Conservation (phyloP, 441 rosid genomes). For the Theobroma grandiflorum region DNA sequence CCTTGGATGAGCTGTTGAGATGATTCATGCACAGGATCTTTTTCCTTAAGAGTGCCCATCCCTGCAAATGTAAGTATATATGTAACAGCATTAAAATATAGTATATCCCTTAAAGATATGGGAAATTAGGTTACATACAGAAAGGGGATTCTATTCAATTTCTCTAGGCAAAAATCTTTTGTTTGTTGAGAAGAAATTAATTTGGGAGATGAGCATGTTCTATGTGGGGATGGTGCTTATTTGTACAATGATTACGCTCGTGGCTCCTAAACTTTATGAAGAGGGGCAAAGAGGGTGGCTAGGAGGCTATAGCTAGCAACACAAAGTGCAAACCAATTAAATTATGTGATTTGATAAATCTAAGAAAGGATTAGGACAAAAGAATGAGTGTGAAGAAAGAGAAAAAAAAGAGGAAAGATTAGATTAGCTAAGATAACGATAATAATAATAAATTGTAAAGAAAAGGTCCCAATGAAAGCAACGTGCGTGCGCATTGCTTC, state of each 20-base stretch:
- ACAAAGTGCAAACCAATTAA: background rate
- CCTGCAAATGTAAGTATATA: background rate
- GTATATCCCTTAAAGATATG: background rate
- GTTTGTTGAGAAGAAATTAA: background rate
- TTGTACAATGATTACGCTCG: conserved; percentile 65
- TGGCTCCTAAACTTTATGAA: conserved; percentile 49
- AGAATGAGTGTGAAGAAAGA: conserved; percentile 34
- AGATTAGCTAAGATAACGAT: conserved; percentile 16
- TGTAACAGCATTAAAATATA: background rate
- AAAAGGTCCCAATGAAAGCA: conserved; percentile 24
- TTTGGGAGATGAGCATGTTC: conserved; percentile 38
- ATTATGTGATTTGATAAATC: conserved; percentile 31
- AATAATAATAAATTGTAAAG: conserved; percentile 14
- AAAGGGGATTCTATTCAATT: background rate
- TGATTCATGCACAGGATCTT: background rate
- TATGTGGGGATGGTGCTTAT: conserved; percentile 49
- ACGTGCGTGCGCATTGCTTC: conserved; percentile 41
- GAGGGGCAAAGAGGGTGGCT: background rate
- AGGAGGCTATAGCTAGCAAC: background rate
- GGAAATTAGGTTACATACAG: background rate
- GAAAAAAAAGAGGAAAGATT: conserved; percentile 28
- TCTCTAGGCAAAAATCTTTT: background rate
- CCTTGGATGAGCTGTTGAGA: conserved; percentile 22
- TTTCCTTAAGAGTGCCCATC: background rate
- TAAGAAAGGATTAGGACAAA: conserved; percentile 32